Evolutionary conservation across 192 early-diverging fungal species (phyloP), one percentile per base, ranked within the genome.

Genomic region (Backusella liffmaniae): DNA sequence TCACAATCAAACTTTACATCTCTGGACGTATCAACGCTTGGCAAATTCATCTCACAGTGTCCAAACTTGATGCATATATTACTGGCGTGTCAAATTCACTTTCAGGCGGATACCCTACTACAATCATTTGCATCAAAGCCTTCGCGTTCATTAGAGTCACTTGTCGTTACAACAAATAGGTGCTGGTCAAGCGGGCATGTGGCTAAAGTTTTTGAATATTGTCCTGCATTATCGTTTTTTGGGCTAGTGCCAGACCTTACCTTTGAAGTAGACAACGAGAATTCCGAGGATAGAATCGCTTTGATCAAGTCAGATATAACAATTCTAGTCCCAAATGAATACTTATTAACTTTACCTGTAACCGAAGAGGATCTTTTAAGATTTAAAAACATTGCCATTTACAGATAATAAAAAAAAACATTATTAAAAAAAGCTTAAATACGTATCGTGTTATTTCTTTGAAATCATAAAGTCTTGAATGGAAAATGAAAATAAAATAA

Each of bases 231-330:
- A 26, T 62, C 56, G 10, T 4, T 62, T 12, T n/a, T 62, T 23
- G 56, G 56, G 56, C 56, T 62, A 29, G 56, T 62, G n/a, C 56
- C 56, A 29, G 56, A 62, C 26, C 26, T 62, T 62, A 62, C 56
- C 26, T 62, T 62, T 29, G 53, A 56, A 56, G 23, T 62, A 13
- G 23, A 3, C 12, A 29, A 8, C 7, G 56, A 62, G 10, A 10
- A 62, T 29, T 26, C 56, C n/a, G 56, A 62, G 56, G 56, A 62
- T 26, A 23, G 23, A 29, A 62, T 62, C 26, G 2, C 26, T 12
- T 30, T 62, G 23, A 62, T 4, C 56, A 62, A 62, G 56, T 29
- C 23, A 26, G 29, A 62, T 62, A 26, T 62, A 62, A 23, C 12
- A 3, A 8, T 7, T 29, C 9, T 62, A 10, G 29, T 62, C 26